These are phyloP conservation scores for Cardamine chenopodiifolia DNA, from an alignment of 345 rosid genomes.

Conservation along the genomic window DNA sequence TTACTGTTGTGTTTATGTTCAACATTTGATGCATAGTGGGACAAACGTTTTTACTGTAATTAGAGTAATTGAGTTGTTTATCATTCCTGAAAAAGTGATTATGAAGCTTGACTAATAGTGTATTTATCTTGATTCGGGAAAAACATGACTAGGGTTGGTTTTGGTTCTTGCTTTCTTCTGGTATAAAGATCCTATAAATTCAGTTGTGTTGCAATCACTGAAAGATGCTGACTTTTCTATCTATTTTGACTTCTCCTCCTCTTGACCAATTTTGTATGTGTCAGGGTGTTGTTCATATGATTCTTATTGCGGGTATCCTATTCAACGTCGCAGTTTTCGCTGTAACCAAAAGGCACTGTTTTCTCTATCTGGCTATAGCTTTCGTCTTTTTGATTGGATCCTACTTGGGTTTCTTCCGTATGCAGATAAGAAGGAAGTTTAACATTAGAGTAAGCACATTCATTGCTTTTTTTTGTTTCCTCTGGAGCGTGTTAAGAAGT, in stretches of 20 bases:
- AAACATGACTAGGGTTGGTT: constrained; percentile 85
- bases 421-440: constrained; percentile 67
- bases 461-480: not conserved
- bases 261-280: constrained; percentile 28
- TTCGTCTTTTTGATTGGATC: constrained; percentile 56
- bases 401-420: constrained; percentile 73
- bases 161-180: constrained; percentile 84
- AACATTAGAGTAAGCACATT: constrained; percentile 71
- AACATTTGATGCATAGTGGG: not conserved
- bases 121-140: constrained; percentile 58
- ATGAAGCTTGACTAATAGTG: constrained; percentile 26
- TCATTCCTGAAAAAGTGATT: constrained; percentile 16
- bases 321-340: constrained; percentile 61
- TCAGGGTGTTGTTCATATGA: constrained; percentile 67
- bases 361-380: constrained; percentile 66
- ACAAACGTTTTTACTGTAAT: not conserved
- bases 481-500: not conserved
- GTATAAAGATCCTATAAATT: constrained; percentile 31
- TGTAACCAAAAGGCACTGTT: constrained; percentile 60
- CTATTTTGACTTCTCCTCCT: constrained; percentile 15
- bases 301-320: constrained; percentile 48
- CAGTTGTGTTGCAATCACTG: constrained; percentile 7
- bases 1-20: not conserved
- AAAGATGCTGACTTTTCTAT: constrained; percentile 17
- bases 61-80: constrained; percentile 11